Evolutionary conservation across 768 basidiomycete species (phyloP).

Genomic region (Thelephora ganbajun): DNA sequence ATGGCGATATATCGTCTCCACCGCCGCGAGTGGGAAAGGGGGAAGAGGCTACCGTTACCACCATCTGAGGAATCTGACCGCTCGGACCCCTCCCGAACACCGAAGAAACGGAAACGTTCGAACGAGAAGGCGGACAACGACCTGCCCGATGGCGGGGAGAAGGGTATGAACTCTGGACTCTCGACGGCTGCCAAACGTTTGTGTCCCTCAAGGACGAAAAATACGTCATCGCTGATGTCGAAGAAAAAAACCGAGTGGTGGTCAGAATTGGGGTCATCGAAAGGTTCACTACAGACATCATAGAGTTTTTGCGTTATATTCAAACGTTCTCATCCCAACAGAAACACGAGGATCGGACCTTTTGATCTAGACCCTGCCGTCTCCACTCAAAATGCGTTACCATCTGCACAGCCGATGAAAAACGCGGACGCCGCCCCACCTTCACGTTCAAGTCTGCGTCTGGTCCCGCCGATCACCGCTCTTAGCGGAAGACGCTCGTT

Average conservation of each 20-base stretch:
- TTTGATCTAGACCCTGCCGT: too few relatives aligned
- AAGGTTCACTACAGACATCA: background rate
- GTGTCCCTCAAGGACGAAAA: slow-evolving; percentile 1
- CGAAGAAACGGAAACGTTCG: slow-evolving; percentile 10
- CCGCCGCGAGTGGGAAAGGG: slow-evolving; percentile 66
- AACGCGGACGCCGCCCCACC: too few relatives aligned
- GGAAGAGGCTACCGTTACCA: slow-evolving; percentile 1
- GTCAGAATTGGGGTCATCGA: slow-evolving; percentile 8
- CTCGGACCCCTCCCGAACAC: background rate
- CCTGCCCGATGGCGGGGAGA: slow-evolving; percentile 40
- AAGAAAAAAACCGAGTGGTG: slow-evolving; percentile 10
- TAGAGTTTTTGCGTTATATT: background rate
- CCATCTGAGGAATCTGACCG: background rate
- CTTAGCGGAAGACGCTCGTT: too few relatives aligned
- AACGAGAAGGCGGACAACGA: background rate
- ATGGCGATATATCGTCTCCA: slow-evolving; percentile 87
- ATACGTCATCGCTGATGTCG: background rate
- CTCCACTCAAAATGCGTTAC: too few relatives aligned
- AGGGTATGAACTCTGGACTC: slow-evolving; percentile 51
- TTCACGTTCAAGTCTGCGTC: too few relatives aligned
- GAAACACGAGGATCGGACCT: too few relatives aligned
- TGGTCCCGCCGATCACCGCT: too few relatives aligned
- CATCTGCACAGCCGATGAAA: too few relatives aligned
- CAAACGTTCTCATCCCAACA: too few relatives aligned
- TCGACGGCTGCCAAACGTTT: slow-evolving; percentile 31